A percentile compares a stretch with the other conserved stretches of the same genome.
These are phyloP conservation scores for Ramularia collo-cygni DNA, from an alignment of 2,329 filamentous ascomycete species.

Conservation along the genomic window DNA sequence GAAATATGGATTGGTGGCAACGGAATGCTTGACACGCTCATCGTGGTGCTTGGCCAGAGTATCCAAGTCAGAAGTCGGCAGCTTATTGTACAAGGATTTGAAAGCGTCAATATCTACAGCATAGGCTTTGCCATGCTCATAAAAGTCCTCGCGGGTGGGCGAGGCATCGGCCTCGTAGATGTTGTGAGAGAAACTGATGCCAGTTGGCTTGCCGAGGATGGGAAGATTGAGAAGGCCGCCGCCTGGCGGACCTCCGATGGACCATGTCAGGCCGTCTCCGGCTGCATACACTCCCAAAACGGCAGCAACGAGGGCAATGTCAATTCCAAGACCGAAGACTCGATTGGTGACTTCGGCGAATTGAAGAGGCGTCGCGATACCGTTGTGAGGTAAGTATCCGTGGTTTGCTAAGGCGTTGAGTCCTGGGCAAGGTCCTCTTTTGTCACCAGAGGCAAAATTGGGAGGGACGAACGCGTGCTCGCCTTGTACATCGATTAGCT, in stretches of 20 bases:
- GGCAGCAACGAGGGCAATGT: slow-evolving; percentile 21
- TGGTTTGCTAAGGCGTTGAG: slow-evolving; percentile 23
- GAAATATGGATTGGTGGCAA: slow-evolving; percentile 28
- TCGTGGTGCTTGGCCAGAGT: slow-evolving; percentile 12
- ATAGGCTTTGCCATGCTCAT: slow-evolving; percentile 24
- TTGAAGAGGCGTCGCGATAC: slow-evolving; percentile 16
- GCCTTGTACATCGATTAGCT: slow-evolving; percentile 20
- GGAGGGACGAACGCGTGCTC: slow-evolving; percentile 21
- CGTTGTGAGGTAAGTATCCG: slow-evolving; percentile 12
- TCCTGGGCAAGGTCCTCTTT: slow-evolving; percentile 19
- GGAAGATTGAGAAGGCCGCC: too few species aligned
- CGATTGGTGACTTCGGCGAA: slow-evolving; percentile 23
- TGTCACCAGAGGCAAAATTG: slow-evolving; percentile 4
- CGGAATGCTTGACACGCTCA: slow-evolving; percentile 17
- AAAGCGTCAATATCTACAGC: slow-evolving; percentile 7
- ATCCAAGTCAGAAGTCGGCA: too few species aligned
- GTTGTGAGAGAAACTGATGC: slow-evolving; percentile 5
- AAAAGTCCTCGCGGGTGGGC: slow-evolving; percentile 29
- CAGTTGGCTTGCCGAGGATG: too few species aligned
- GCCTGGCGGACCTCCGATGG: slow-evolving; percentile 22
- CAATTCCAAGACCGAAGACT: slow-evolving; percentile 10
- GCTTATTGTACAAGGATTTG: slow-evolving; percentile 12
- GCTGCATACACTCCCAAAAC: slow-evolving; percentile 23
- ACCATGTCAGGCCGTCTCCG: slow-evolving; percentile 18
- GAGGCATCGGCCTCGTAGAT: slow-evolving; percentile 19